A percentile compares a stretch with the other conserved stretches of the same genome.
phyloP scores from a whole-genome alignment of 2,329 filamentous ascomycete species.

The Neonectria faginata region DNA sequence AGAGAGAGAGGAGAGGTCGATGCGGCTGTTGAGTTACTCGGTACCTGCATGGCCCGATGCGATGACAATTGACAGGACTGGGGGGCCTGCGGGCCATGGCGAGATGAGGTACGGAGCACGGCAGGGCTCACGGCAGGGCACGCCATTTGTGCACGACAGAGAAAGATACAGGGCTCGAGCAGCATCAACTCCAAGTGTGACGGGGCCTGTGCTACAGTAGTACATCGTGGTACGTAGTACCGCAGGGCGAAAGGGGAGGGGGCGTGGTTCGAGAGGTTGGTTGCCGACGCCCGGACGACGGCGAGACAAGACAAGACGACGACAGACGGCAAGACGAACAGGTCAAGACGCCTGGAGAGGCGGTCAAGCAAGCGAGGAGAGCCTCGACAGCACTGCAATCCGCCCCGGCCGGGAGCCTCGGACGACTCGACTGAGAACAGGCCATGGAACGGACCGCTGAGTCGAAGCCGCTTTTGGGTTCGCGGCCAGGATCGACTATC shows the following conservation, averaged over 20 bases:
- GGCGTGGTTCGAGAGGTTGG: not conserved
- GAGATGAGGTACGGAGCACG: constrained; percentile 36
- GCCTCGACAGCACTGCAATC: constrained; percentile 4
- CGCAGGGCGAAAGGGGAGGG: not conserved
- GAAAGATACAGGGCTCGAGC: constrained; percentile 12
- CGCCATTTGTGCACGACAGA: constrained; percentile 39
- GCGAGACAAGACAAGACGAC: not conserved
- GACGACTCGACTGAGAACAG: constrained; percentile 24
- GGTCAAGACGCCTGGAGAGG: constrained; percentile 10
- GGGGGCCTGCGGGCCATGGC: constrained; percentile 36
- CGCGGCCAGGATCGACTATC: not conserved
- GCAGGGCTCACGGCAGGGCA: constrained; percentile 32
- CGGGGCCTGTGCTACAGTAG: not conserved
- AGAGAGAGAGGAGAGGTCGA: not conserved
- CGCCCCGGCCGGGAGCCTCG: constrained; percentile 8
- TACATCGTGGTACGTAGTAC: not conserved
- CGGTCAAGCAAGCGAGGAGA: constrained; percentile 13
- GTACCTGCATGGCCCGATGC: constrained; percentile 42
- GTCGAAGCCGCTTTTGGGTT: constrained; percentile 22
- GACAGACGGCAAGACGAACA: not conserved
- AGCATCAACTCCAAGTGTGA: constrained; percentile 15
- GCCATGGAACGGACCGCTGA: constrained; percentile 35
- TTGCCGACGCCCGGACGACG: constrained; percentile 3
- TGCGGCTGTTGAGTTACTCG: constrained; percentile 22
- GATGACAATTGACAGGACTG: constrained; percentile 29